Evolutionary conservation across 2,329 filamentous ascomycete genomes (phyloP), one percentile per base, ranked within the genome.

Genomic region (Metarhizium robertsii): DNA sequence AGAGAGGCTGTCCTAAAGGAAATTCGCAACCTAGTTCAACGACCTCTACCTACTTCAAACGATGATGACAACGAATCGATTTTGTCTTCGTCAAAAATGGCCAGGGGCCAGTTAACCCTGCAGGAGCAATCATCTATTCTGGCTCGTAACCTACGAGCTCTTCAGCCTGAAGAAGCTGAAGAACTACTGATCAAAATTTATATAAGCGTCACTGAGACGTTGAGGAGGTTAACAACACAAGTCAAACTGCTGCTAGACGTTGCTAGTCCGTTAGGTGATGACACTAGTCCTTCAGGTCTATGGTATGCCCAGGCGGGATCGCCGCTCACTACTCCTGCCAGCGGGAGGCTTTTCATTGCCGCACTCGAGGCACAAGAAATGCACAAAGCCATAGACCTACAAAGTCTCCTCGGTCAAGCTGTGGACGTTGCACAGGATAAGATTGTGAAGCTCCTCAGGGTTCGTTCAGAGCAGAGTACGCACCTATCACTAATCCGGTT

Each of bases 211-310:
- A 87, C 92, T 3, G 94, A 99, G 73, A 89, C 89, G 4, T 69
- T 99, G 50, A 80, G 94, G 56, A 81, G 94, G 64, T 74, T 96
- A 6, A 90, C 90, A 18, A 92, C 90, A 0, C 92, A 97, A 67
- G 88, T 94, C 54, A 99, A 99, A 69, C 85, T 97, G 10, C 73
- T 99, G n/a, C 78, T 99, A 10, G 94, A 99, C 69, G 88, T 96
- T 20, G 94, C 92, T 0, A 96, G 91, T 67, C 86, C 84, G 13
- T 78, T 88, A 53, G 76, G 80, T 14, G 73, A 78, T 25, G 65
- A 66, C 42, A 64, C 65, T 57, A 61, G 57, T 16, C 25, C 18
- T 45, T 8, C 20, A 48, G 45, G n/a, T n/a, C n/a, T n/a, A n/a
- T n/a, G n/a, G n/a, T n/a, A n/a, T n/a, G n/a, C n/a, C n/a, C n/a